A percentile compares a stretch with the other conserved stretches of the same genome.
These are phyloP conservation scores for Onygena corvina DNA, from an alignment of 2,329 filamentous ascomycete genomes.

Conservation along the genomic window DNA sequence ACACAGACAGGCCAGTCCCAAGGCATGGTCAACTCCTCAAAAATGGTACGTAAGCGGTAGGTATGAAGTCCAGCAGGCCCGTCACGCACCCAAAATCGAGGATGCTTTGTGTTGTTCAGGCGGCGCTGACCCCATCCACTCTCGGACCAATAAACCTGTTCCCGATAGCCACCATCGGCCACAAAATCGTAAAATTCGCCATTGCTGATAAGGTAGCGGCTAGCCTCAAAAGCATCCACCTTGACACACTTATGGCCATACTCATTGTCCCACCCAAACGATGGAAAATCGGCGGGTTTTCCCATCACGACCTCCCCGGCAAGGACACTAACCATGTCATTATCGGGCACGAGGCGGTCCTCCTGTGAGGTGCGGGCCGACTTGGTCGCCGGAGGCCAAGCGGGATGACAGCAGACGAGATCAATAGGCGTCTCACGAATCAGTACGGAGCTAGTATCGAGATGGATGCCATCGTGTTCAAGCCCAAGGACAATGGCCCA, in stretches of 20 bases:
- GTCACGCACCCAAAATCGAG: neutral
- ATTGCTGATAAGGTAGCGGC: neutral
- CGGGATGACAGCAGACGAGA: neutral
- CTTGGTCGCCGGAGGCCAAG: neutral
- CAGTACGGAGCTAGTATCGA: neutral
- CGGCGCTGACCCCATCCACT: slow-evolving; percentile 1
- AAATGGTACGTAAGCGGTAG: neutral
- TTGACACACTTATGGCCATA: neutral
- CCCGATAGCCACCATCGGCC: neutral
- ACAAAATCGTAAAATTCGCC: slow-evolving; percentile 3
- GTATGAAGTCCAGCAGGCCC: neutral
- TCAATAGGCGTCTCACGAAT: neutral
- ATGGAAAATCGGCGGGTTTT: slow-evolving; percentile 1
- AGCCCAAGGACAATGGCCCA: neutral
- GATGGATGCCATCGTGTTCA: slow-evolving; percentile 5
- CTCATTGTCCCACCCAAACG: slow-evolving; percentile 1
- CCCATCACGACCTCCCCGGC: neutral
- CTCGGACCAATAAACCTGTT: slow-evolving; percentile 1
- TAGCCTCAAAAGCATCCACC: neutral
- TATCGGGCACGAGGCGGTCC: neutral
- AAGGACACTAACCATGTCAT: neutral
- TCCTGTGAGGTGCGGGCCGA: neutral
- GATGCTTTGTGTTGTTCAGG: neutral
- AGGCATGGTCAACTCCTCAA: neutral
- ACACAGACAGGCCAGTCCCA: slow-evolving; percentile 3